A percentile compares a stretch with the other conserved stretches of the same genome.
Conservation (phyloP, 192 early-diverging fungal genomes). For the Umbelopsis sp. region DNA sequence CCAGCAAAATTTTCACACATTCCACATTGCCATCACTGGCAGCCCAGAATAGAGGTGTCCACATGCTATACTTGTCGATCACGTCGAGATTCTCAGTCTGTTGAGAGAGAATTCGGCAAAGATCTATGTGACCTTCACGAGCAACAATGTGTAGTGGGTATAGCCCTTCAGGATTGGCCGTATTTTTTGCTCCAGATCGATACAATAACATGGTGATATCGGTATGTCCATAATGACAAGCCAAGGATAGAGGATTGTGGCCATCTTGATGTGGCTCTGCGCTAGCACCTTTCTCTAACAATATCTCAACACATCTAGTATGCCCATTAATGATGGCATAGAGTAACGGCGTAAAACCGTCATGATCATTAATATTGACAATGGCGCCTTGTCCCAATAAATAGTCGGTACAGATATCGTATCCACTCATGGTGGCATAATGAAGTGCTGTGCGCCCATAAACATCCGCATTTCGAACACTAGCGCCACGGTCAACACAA, state of each 20-base stretch:
- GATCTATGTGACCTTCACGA: slow-evolving; percentile 75
- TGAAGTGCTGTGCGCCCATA: slow-evolving; percentile 91
- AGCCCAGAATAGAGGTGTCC: slow-evolving; percentile 97
- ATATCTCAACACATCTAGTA: slow-evolving; percentile 69
- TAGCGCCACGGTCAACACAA: slow-evolving; percentile 52
- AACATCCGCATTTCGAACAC: slow-evolving; percentile 74
- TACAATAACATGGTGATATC: slow-evolving; percentile 86
- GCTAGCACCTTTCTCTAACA: slow-evolving; percentile 67
- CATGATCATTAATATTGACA: slow-evolving; percentile 74
- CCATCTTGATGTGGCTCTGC: slow-evolving; percentile 63
- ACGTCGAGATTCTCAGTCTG: slow-evolving; percentile 77
- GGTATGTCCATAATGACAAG: slow-evolving; percentile 89
- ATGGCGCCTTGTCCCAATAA: slow-evolving; percentile 56
- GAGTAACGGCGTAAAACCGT: slow-evolving; percentile 86
- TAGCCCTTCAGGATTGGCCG: slow-evolving; percentile 78
- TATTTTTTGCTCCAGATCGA: slow-evolving; percentile 71
- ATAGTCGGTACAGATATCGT: slow-evolving; percentile 66
- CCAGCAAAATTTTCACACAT: slow-evolving; percentile 79
- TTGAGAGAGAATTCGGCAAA: slow-evolving; percentile 74
- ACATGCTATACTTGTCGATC: slow-evolving; percentile 88
- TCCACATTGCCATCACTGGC: slow-evolving; percentile 87
- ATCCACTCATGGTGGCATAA: slow-evolving; percentile 93
- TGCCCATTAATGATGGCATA: slow-evolving; percentile 88
- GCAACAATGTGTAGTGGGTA: slow-evolving; percentile 90
- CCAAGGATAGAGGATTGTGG: slow-evolving; percentile 79